Evolutionary conservation across 1,284 basidiomycete genomes (phyloP), one percentile per base, ranked within the genome.

Genomic region (Athelia psychrophila): DNA sequence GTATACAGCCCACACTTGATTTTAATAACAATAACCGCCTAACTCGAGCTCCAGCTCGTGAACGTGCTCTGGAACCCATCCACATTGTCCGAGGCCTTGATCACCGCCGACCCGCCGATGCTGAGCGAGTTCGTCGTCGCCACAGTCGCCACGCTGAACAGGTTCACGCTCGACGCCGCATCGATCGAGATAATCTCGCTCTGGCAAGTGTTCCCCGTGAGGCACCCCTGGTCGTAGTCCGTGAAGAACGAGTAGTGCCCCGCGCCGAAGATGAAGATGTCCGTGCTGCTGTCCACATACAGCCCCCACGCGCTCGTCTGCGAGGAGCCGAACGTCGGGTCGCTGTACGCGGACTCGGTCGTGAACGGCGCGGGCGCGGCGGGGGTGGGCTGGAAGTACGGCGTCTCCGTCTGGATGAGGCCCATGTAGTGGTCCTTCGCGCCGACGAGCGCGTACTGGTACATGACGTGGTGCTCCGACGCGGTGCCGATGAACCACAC

Each of bases 401-500:
- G 79, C 76, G 78, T 80, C 64, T 88, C 86, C 0, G 86, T 88
- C 62, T 90, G 88, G 38, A 84, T 83, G 38, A 88, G 69, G 1
- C 85, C 87, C 63, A 88, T 78, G 64, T 84, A 90, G 58, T 90
- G 86, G 60, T 84, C 80, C 56, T 71, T 67, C 1, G 88, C 86
- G 45, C 77, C 76, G 30, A 75, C 79, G 33, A 90, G 63, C 58
- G 73, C 79, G 61, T 88, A 89, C 61, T 89, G 84, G 60, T 88
- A 88, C 6, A 86, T 62, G 4, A 75, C 72, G 55, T 85, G 83
- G 60, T 90, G 86, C 60, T 88, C 86, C 54, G 76, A 75, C 78
- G 60, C 80, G 38, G 86, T 88, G 40, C 87, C 87, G 56, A 88
- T 78, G 73, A 89, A 63, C 86, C 87, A 89, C 3, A 87, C 85